Evolutionary conservation across 352 stramenopile genomes (phyloP), one percentile per base, ranked within the genome.

Genomic region (Pythium phragmiticola): DNA sequence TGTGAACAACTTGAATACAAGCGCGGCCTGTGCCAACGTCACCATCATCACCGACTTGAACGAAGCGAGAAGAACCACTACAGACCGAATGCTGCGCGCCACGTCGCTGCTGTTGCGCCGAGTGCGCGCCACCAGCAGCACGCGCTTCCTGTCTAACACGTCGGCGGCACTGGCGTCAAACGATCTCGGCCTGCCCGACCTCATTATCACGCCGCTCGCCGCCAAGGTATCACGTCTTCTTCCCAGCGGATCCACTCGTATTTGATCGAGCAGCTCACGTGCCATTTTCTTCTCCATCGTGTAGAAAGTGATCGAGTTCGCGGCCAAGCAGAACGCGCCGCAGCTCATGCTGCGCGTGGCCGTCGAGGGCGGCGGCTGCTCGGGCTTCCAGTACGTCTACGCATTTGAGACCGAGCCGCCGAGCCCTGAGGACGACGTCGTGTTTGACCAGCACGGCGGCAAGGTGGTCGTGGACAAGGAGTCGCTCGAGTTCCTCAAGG

Each of bases 351-450:
- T 98, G 55, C 88, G 94, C 45, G 76, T 98, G 34, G 80, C 80
- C 2, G 92, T 98, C 13, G 90, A 98, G 64, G 89, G 89, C 57
- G 94, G 94, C 55, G 94, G 94, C 49, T 98, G 94, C 80, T 97
- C 87, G 9, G 94, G 94, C 17, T 98, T 98, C 67, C 84, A 97
- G 74, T 98, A 98, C 74, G 79, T 87, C 7, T 95, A 97, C 66
- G 81, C 89, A 55, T 89, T 97, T 62, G 92, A 98, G 73, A 82
- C 77, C 43, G 63, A 80, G 39, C 64, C 69, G 37, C 46, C 65
- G 6, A 73, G 78, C 19, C 70, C 76, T 23, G 83, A 80, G 8
- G 85, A 96, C 43, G 65, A 76, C 65, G 62, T 50, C 48, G 77
- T 97, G 46, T 97, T 97, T 67, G 85, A 96, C 71, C 86, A 92